phyloP scores from a whole-genome alignment of 2,329 filamentous ascomycete genomes.

The Diaporthe australafricana region DNA sequence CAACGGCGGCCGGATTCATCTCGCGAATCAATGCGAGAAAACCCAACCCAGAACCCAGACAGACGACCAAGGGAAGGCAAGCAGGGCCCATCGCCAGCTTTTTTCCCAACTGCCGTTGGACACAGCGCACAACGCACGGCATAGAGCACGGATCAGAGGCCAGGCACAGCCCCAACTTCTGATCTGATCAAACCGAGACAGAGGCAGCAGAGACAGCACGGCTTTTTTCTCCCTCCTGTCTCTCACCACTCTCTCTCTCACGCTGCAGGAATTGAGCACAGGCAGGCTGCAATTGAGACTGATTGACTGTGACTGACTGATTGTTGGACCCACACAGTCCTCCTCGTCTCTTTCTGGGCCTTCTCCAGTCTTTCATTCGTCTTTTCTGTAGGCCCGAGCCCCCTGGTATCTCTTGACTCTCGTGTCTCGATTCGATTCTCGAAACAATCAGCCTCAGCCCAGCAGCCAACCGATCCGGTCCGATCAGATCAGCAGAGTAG shows the following conservation, averaged over 20 bases:
- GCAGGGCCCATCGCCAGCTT: background rate
- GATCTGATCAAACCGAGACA: background rate
- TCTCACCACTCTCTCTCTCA: background rate
- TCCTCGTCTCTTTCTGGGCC: no score
- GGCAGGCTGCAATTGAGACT: no score
- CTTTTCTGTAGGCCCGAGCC: background rate
- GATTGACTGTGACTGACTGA: background rate
- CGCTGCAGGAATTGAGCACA: background rate
- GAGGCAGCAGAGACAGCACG: background rate
- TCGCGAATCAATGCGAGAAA: conserved; percentile 13
- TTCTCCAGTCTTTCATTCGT: background rate
- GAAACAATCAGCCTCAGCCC: conserved; percentile 24
- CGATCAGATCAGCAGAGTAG: conserved; percentile 11
- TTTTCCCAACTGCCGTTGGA: background rate
- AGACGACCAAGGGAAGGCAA: background rate
- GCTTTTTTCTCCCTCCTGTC: no score
- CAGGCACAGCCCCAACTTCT: conserved; percentile 6
- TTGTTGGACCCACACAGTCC: background rate
- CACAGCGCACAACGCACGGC: background rate
- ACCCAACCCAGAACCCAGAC: conserved; percentile 10
- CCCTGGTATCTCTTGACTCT: background rate
- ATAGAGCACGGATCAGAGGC: background rate
- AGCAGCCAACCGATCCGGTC: conserved; percentile 23
- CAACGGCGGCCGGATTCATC: conserved; percentile 7
- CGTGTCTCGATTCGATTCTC: conserved; percentile 8